Conservation (phyloP, 305 asterid species). For the Fraxinus ornus region DNA sequence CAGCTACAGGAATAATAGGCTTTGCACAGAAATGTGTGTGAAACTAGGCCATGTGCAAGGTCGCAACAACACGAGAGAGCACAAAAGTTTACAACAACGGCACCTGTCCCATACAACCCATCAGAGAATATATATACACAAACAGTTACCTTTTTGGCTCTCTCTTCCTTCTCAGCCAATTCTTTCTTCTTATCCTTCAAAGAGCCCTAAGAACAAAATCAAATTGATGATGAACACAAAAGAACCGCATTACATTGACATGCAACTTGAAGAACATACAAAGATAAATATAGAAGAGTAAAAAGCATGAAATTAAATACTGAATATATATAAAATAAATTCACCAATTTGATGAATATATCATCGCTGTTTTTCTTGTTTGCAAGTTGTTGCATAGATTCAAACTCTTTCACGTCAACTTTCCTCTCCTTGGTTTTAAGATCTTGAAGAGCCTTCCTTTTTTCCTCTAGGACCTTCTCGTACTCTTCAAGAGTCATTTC, state of each 20-base stretch:
- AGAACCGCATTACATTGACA: not conserved
- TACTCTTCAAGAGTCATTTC: conserved; percentile 95
- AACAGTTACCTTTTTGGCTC: conserved; percentile 62
- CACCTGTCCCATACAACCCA: not conserved
- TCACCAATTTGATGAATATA: conserved; percentile 78
- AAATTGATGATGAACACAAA: not conserved
- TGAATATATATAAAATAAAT: not conserved
- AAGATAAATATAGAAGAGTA: not conserved
- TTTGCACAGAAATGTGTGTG: not conserved
- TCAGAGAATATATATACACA: not conserved
- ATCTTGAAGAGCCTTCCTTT: conserved; percentile 67
- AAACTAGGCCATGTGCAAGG: not conserved
- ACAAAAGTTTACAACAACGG: not conserved
- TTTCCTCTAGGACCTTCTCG: conserved; percentile 80
- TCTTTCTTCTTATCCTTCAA: conserved; percentile 82
- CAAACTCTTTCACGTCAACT: conserved; percentile 73
- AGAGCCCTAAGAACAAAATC: conserved; percentile 47
- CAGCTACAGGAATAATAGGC: not conserved
- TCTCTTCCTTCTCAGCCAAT: conserved; percentile 76
- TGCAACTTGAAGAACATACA: not conserved
- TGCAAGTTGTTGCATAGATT: conserved; percentile 72
- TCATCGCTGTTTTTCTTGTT: conserved; percentile 74
- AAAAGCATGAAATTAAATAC: not conserved
- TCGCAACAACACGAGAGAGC: not conserved
- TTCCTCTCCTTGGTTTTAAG: conserved; percentile 74